Evolutionary conservation across 2,329 filamentous ascomycete genomes (phyloP).

Genomic region (Neopestalotiopsis rosae): DNA sequence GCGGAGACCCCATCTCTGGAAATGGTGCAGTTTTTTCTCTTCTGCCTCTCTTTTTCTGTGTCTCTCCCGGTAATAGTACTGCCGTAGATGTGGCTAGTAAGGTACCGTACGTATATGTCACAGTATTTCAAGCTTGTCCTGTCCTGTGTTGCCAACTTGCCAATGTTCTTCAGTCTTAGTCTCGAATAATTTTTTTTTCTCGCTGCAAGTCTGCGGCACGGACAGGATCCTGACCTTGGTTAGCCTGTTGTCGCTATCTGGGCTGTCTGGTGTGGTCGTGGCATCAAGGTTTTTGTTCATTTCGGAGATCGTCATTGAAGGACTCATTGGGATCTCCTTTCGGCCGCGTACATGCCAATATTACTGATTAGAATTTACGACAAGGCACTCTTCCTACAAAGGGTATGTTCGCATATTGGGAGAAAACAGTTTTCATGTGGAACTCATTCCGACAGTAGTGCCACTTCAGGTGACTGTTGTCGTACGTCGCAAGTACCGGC

Average conservation of each 20-base stretch:
- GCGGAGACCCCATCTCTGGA: not conserved
- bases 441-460: not conserved
- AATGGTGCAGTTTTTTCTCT: not conserved
- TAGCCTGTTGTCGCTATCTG: not conserved
- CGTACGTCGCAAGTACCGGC: not conserved
- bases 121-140: no score
- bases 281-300: not conserved
- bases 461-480: not conserved
- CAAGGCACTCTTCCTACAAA: not conserved
- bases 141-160: not conserved
- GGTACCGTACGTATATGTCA: not conserved
- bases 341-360: not conserved
- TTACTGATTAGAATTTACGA: not conserved
- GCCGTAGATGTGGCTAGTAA: not conserved
- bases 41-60: not conserved
- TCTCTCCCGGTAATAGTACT: not conserved
- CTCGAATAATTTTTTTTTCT: not conserved
- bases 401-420: not conserved
- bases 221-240: not conserved
- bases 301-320: constrained; percentile 1
- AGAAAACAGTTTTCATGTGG: not conserved
- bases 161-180: not conserved
- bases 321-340: not conserved
- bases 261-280: not conserved
- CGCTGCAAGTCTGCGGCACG: not conserved